Evolutionary conservation across 305 asterid genomes (phyloP).

Genomic region (Ajuga reptans): DNA sequence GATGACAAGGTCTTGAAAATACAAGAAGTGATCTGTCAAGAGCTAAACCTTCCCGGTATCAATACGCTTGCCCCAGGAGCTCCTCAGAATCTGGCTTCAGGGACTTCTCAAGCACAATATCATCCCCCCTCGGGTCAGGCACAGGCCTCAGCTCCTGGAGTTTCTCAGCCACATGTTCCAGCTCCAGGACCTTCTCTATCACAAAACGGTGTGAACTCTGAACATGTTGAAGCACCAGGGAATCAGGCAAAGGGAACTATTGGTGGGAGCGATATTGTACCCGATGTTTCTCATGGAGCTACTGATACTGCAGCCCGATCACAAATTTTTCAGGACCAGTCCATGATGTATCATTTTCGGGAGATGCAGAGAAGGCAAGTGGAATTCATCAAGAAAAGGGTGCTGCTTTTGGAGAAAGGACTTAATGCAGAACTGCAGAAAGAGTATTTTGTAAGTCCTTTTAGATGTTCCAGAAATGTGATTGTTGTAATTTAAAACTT

Average conservation of each 20-base stretch:
- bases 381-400: slow-evolving; percentile 87
- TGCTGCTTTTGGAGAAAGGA: slow-evolving; percentile 80
- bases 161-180: slow-evolving; percentile 42
- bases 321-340: slow-evolving; percentile 58
- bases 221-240: slow-evolving; percentile 42
- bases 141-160: slow-evolving; percentile 44
- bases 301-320: slow-evolving; percentile 49
- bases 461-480: neutral
- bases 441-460: slow-evolving; percentile 57
- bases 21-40: slow-evolving; percentile 86
- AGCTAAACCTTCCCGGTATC: slow-evolving; percentile 63
- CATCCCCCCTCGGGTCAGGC: slow-evolving; percentile 41
- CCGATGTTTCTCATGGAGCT: slow-evolving; percentile 48
- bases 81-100: slow-evolving; percentile 40
- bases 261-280: slow-evolving; percentile 37
- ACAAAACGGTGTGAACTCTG: slow-evolving; percentile 37
- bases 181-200: slow-evolving; percentile 33
- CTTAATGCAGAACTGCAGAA: slow-evolving; percentile 69
- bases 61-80: slow-evolving; percentile 53
- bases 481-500: neutral
- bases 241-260: slow-evolving; percentile 41
- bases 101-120: slow-evolving; percentile 32
- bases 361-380: slow-evolving; percentile 96
- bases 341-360: slow-evolving; percentile 52
- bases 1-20: slow-evolving; percentile 81